phyloP scores from a whole-genome alignment of 2,329 filamentous ascomycete species.

The Raffaelea deltoideospora region DNA sequence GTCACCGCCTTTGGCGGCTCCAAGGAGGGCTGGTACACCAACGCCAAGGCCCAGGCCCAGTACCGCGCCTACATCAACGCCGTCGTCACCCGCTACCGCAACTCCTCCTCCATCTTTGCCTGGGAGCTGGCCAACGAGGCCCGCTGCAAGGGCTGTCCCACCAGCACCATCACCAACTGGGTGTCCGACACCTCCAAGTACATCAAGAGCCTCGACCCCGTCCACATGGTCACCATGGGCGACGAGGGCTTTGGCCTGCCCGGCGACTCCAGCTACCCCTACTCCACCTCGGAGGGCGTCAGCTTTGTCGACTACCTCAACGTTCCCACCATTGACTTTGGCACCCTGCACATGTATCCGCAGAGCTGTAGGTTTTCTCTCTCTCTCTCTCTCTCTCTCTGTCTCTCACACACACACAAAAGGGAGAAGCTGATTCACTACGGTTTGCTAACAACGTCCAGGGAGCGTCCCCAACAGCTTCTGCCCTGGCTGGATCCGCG shows the following conservation, averaged over 20 bases:
- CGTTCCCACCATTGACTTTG: slow-evolving; percentile 37
- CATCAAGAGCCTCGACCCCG: slow-evolving; percentile 43
- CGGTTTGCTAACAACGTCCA: slow-evolving; percentile 1
- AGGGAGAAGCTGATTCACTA: not conserved
- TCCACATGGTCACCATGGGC: slow-evolving; percentile 47
- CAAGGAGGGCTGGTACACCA: slow-evolving; percentile 38
- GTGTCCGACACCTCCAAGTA: slow-evolving; percentile 39
- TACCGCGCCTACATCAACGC: slow-evolving; percentile 33
- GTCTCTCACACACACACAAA: not conserved
- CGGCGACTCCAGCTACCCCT: slow-evolving; percentile 11
- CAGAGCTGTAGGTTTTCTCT: slow-evolving; percentile 14
- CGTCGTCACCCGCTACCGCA: slow-evolving; percentile 29
- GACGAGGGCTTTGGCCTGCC: slow-evolving; percentile 30
- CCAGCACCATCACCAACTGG: slow-evolving; percentile 43
- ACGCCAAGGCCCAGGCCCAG: slow-evolving; percentile 28
- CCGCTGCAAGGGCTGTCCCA: slow-evolving; percentile 43
- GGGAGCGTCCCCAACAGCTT: slow-evolving; percentile 19
- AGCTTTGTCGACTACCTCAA: slow-evolving; percentile 36
- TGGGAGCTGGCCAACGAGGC: slow-evolving; percentile 42
- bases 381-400: not conserved
- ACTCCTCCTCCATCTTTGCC: slow-evolving; percentile 30
- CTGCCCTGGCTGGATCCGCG: slow-evolving; percentile 20
- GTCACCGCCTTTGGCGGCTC: slow-evolving; percentile 36
- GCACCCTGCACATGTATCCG: slow-evolving; percentile 23
- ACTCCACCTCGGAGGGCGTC: slow-evolving; percentile 32